Evolutionary conservation across 2,329 filamentous ascomycete species (phyloP).

Genomic region (Aureobasidium sp.): DNA sequence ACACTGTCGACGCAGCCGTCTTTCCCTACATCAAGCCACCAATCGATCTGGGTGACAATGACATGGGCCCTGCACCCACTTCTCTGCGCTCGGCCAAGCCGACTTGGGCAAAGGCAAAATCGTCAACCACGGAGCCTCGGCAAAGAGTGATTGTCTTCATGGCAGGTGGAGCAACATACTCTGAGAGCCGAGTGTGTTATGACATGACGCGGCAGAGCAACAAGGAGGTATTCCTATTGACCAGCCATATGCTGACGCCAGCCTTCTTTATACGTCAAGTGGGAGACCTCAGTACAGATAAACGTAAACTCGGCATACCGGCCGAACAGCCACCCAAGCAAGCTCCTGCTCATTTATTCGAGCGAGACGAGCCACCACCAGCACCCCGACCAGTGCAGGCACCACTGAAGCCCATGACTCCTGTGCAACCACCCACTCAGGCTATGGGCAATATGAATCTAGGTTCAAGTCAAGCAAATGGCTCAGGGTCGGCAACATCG

Average conservation of each 20-base stretch:
- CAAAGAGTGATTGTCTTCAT: conserved; percentile 92
- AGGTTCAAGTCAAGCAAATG: conserved; percentile 28
- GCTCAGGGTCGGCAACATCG: conserved; percentile 26
- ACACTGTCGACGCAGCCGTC: conserved; percentile 36
- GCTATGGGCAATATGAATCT: conserved; percentile 53
- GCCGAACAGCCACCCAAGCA: conserved; percentile 71
- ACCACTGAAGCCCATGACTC: conserved; percentile 21
- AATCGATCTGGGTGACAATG: conserved; percentile 54
- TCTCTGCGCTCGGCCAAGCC: conserved; percentile 88
- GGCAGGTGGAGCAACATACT: conserved; percentile 91
- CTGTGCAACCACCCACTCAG: conserved; percentile 44
- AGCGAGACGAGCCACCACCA: conserved; percentile 48
- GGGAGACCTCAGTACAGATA: conserved; percentile 68
- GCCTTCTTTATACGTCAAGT: conserved; percentile 76
- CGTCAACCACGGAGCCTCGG: conserved; percentile 65
- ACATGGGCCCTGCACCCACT: conserved; percentile 45
- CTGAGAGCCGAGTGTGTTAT: conserved; percentile 83
- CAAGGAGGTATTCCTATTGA: conserved; percentile 80
- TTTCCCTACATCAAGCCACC: conserved; percentile 49
- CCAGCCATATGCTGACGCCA: conserved; percentile 88
- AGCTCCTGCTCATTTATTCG: conserved; percentile 79
- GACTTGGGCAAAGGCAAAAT: conserved; percentile 83
- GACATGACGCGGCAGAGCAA: conserved; percentile 66
- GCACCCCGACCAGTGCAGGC: conserved; percentile 27
- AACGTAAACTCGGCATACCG: conserved; percentile 71